phyloP scores from a whole-genome alignment of 2,329 filamentous ascomycete species.

The Aspergillus novofumigatus region DNA sequence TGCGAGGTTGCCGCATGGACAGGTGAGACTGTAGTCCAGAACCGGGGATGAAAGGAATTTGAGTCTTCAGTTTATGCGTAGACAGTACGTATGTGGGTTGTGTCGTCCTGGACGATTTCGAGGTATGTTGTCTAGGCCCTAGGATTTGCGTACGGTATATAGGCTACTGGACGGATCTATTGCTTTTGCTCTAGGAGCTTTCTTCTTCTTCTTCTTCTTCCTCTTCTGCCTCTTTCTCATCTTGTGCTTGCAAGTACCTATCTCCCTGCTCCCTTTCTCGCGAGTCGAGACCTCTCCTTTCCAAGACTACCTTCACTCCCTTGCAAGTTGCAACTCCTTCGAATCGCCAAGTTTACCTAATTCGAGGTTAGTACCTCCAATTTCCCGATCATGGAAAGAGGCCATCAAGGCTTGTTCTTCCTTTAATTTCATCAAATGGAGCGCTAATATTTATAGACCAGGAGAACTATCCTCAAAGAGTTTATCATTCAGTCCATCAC shows the following conservation, averaged over 20 bases:
- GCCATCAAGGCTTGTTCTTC: not conserved
- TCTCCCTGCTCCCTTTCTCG: not conserved
- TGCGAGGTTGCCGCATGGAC: not conserved
- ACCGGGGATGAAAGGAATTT: not conserved
- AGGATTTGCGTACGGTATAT: not conserved
- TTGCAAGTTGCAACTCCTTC: not conserved
- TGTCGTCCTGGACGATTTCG: not conserved
- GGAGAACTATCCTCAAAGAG: not conserved
- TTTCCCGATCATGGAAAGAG: not conserved
- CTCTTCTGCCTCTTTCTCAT: not conserved
- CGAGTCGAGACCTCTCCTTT: not conserved
- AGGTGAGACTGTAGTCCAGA: not conserved
- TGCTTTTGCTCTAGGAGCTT: not conserved
- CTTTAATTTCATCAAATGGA: not conserved
- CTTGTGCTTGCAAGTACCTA: not conserved
- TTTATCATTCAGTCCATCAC: not conserved
- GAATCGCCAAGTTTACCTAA: not conserved
- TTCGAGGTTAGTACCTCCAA: not conserved
- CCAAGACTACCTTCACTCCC: too few relatives aligned
- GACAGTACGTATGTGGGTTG: not conserved
- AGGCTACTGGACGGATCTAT: not conserved
- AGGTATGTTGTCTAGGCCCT: not conserved
- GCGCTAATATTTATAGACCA: not conserved
- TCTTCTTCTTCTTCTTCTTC: not conserved
- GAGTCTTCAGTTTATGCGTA: not conserved